Conservation (phyloP, 257 asterid genomes). For the Mitragyna speciosa region DNA sequence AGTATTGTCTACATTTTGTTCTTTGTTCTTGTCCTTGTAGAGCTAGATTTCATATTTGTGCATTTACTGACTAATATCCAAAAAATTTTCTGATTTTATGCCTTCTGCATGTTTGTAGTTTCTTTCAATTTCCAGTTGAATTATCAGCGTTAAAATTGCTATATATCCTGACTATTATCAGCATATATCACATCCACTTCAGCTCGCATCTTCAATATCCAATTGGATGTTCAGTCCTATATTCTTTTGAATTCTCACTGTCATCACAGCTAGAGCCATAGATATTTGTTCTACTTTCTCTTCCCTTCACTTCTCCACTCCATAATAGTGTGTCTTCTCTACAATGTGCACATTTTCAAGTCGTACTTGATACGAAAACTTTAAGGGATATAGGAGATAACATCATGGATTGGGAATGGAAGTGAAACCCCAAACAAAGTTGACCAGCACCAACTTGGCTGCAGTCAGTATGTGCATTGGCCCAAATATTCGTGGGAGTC, state of each 20-base stretch:
- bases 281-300: neutral
- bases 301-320: neutral
- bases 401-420: neutral
- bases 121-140: neutral
- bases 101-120: neutral
- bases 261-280: neutral
- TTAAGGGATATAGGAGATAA: neutral
- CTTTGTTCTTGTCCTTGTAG: neutral
- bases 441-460: neutral
- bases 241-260: neutral
- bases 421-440: neutral
- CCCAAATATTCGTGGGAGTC: neutral
- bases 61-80: neutral
- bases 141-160: neutral
- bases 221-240: neutral
- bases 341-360: neutral
- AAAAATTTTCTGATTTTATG: neutral
- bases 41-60: neutral
- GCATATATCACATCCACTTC: neutral
- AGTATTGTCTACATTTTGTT: neutral
- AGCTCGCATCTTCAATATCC: neutral
- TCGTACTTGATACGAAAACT: neutral
- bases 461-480: neutral
- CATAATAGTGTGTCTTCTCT: neutral
- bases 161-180: neutral